phyloP scores from a whole-genome alignment of 345 rosid species.

The Citrus maxima region DNA sequence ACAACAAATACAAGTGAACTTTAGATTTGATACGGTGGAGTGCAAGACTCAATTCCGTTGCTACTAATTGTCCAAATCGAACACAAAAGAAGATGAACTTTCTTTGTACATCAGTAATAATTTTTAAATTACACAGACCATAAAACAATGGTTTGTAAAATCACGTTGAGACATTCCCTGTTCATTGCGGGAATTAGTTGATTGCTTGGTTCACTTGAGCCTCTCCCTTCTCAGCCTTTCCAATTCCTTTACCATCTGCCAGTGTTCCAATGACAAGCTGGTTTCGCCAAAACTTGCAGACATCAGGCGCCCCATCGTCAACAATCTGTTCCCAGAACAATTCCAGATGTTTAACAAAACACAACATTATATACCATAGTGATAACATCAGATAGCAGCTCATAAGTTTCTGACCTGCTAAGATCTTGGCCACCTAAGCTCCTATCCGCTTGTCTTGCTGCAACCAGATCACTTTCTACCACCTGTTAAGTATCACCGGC shows the following conservation, averaged over 20 bases:
- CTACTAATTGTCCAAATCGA: background rate
- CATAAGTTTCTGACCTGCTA: conserved; percentile 51
- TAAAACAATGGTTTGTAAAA: background rate
- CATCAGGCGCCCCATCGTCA: conserved; percentile 87
- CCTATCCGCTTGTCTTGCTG: conserved; percentile 74
- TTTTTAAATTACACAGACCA: background rate
- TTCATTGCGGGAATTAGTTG: background rate
- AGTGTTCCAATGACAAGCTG: conserved; percentile 57
- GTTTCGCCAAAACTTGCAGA: conserved; percentile 76
- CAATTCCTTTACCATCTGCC: conserved; percentile 84
- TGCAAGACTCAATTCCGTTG: background rate
- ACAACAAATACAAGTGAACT: background rate
- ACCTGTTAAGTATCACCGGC: conserved; percentile 31
- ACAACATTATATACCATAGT: background rate
- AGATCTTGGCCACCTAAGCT: conserved; percentile 74
- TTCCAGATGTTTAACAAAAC: background rate
- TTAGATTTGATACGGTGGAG: background rate
- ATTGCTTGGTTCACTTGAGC: conserved; percentile 31
- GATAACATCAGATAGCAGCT: background rate
- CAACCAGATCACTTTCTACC: conserved; percentile 78
- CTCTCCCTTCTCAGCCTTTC: conserved; percentile 82
- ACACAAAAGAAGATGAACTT: background rate
- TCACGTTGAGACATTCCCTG: background rate
- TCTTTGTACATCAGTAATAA: background rate
- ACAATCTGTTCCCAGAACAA: conserved; percentile 41